Conservation (phyloP, 106 monocot genomes). For the Dendrobium catenatum region DNA sequence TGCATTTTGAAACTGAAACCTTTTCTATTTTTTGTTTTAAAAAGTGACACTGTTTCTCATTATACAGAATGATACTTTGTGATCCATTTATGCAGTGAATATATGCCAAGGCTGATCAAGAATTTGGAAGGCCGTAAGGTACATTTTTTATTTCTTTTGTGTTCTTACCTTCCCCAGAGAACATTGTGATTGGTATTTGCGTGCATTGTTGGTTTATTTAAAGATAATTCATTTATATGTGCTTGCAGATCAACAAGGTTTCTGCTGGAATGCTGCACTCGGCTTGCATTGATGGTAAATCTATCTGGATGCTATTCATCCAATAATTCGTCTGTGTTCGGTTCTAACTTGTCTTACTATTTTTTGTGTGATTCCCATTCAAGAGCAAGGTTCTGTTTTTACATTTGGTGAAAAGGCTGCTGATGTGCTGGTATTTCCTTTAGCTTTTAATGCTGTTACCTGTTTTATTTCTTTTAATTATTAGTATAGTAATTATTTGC, state of each 20-base stretch:
- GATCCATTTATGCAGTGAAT: conserved; percentile 95
- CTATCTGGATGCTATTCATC: neutral
- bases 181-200: neutral
- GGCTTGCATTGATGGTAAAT: conserved; percentile 86
- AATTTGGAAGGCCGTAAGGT: conserved; percentile 80
- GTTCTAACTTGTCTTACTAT: neutral
- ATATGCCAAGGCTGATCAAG: conserved; percentile 88
- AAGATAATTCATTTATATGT: conserved; percentile 10
- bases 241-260: conserved; percentile 57
- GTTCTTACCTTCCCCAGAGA: neutral
- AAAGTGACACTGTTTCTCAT: conserved; percentile 31
- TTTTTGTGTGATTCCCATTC: conserved; percentile 12
- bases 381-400: conserved; percentile 72
- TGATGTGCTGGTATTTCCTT: conserved; percentile 41
- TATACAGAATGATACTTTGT: conserved; percentile 55
- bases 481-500: neutral
- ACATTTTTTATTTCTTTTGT: conserved; percentile 14
- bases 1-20: neutral
- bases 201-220: conserved; percentile 1
- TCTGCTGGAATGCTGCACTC: conserved; percentile 93
- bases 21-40: conserved; percentile 1
- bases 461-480: neutral
- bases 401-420: conserved; percentile 74
- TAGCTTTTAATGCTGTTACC: neutral
- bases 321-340: neutral